Percentiles rank a stretch among this genome's conserved stretches.
These are phyloP conservation scores for Pulchroboletus neoregius DNA, from an alignment of 1,284 basidiomycete genomes.

Conservation along the genomic window DNA sequence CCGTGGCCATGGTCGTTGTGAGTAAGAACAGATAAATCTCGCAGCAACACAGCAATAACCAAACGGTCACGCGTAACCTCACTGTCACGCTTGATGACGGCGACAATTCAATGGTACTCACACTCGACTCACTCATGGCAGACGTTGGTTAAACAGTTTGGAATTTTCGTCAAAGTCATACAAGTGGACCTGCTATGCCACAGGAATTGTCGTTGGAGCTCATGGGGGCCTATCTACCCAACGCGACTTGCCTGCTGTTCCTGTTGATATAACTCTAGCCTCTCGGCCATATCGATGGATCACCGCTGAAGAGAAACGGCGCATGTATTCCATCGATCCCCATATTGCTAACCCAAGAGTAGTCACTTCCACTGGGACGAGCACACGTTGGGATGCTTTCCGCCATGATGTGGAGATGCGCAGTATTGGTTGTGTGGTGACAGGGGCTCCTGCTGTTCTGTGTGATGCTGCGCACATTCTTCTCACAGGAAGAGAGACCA, in stretches of 20 bases:
- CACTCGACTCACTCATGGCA: too few species aligned
- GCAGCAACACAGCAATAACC: constrained; percentile 26
- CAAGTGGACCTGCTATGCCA: constrained; percentile 10
- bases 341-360: neutral
- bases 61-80: too few species aligned
- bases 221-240: neutral
- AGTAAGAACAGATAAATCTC: constrained; percentile 15
- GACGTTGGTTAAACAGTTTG: neutral
- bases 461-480: neutral
- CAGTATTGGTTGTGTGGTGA: neutral
- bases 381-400: neutral
- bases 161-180: neutral
- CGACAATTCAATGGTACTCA: too few species aligned
- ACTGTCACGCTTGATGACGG: constrained; percentile 3
- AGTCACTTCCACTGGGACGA: neutral
- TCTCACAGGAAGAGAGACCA: neutral
- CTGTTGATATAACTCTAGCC: neutral
- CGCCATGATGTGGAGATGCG: neutral
- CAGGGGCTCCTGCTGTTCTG: neutral
- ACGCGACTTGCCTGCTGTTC: neutral
- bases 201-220: constrained; percentile 2
- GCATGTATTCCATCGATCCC: neutral
- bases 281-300: neutral
- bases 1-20: constrained; percentile 50
- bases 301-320: neutral